Evolutionary conservation across 2,329 filamentous ascomycete genomes (phyloP).

Genomic region (Microdochium paspali): DNA sequence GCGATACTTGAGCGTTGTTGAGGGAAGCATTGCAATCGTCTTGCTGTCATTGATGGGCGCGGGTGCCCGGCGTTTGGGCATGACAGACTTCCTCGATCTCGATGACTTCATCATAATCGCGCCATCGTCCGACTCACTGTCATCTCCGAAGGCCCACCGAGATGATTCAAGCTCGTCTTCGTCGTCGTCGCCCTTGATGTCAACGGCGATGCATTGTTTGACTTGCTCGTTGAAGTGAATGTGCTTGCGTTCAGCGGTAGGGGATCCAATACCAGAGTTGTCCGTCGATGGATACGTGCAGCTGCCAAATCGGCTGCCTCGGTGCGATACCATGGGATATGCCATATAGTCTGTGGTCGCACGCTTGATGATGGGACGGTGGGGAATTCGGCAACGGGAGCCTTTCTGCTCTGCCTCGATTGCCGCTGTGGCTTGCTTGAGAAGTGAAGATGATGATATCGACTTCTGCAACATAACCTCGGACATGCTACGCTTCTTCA

Average conservation of each 20-base stretch:
- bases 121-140: constrained; percentile 66
- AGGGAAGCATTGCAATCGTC: constrained; percentile 80
- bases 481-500: constrained; percentile 95
- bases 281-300: constrained; percentile 57
- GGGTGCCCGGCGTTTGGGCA: constrained; percentile 30
- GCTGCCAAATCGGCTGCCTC: constrained; percentile 51
- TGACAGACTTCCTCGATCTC: constrained; percentile 44
- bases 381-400: constrained; percentile 12
- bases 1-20: constrained; percentile 78
- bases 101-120: constrained; percentile 74
- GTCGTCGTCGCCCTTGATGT: constrained; percentile 71
- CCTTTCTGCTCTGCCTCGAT: constrained; percentile 70
- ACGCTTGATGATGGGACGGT: constrained; percentile 49
- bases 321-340: constrained; percentile 52
- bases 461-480: constrained; percentile 90
- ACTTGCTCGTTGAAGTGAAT: constrained; percentile 97
- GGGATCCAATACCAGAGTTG: constrained; percentile 59
- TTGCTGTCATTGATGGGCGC: constrained; percentile 58
- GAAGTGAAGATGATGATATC: constrained; percentile 74
- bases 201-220: constrained; percentile 89
- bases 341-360: constrained; percentile 61
- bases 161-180: constrained; percentile 47
- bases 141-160: constrained; percentile 30
- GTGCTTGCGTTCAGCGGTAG: constrained; percentile 64
- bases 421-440: constrained; percentile 82